phyloP scores from a whole-genome alignment of 2,329 filamentous ascomycete species.

The Fusarium odoratissimum region DNA sequence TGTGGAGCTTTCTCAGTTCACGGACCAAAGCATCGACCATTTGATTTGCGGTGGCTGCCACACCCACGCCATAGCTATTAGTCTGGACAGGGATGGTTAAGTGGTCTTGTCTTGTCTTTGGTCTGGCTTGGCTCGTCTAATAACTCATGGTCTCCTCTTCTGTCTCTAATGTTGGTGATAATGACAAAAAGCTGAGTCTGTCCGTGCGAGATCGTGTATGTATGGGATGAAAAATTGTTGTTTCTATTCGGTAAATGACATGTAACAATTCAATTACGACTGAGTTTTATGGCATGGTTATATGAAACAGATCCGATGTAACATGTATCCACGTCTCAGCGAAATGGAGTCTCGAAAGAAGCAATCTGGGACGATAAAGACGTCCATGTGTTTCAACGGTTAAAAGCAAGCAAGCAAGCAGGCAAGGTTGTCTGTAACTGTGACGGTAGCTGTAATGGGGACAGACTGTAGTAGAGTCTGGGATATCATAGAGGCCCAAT shows the following conservation, averaged over 20 bases:
- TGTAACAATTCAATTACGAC: neutral
- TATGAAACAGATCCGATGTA: conserved; percentile 3
- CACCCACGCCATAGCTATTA: conserved; percentile 12
- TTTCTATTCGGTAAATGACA: conserved; percentile 3
- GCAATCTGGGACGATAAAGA: conserved; percentile 25
- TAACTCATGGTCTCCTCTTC: neutral
- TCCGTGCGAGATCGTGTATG: conserved; percentile 37
- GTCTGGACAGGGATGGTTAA: conserved; percentile 1
- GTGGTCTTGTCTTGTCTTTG: conserved; percentile 26
- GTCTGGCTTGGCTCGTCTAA: conserved; percentile 10
- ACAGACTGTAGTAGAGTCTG: neutral
- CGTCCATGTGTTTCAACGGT: conserved; percentile 26
- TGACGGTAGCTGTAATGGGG: neutral
- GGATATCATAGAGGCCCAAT: neutral
- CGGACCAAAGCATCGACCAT: conserved; percentile 27
- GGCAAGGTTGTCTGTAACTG: conserved; percentile 3
- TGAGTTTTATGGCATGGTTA: neutral
- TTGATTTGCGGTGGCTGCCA: conserved; percentile 35
- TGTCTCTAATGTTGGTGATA: conserved; percentile 15
- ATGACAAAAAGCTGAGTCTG: conserved; percentile 26
- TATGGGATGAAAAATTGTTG: conserved; percentile 22
- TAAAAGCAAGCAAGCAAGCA: conserved; percentile 27
- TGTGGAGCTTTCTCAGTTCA: conserved; percentile 40
- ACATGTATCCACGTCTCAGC: conserved; percentile 39
- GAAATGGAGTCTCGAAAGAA: conserved; percentile 23